Evolutionary conservation across 202 grass and related monocot genomes (phyloP).

Genomic region (Digitaria exilis): DNA sequence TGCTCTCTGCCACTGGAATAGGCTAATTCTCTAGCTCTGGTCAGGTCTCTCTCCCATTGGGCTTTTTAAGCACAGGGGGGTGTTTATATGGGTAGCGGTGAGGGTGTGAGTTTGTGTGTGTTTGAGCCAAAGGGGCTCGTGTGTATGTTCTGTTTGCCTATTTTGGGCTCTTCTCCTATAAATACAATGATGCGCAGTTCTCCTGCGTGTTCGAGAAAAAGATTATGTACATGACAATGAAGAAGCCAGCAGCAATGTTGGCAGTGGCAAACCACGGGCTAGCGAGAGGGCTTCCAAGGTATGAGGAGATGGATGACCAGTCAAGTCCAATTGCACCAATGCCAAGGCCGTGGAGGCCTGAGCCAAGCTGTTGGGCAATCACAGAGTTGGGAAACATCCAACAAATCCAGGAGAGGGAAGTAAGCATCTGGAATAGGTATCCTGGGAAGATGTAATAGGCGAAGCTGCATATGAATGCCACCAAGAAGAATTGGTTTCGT

Average conservation of each 20-base stretch:
- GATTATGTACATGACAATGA: constrained; percentile 73
- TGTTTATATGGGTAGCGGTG: no score
- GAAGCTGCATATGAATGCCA: constrained; percentile 79
- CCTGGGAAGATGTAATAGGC: constrained; percentile 79
- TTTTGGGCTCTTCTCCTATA: no score
- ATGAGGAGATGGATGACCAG: constrained; percentile 83
- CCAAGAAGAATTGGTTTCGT: constrained; percentile 82
- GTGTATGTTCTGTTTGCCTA: no score
- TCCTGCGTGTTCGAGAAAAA: no score
- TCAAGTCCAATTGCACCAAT: constrained; percentile 76
- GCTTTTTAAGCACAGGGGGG: no score
- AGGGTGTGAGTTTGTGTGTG: no score
- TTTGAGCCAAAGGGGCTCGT: no score
- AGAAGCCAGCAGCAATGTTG: constrained; percentile 78
- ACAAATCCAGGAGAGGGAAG: constrained; percentile 92
- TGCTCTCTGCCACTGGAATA: no score
- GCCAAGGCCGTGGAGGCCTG: constrained; percentile 72
- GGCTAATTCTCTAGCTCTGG: no score
- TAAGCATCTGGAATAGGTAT: constrained; percentile 92
- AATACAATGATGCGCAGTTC: no score
- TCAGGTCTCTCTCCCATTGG: no score
- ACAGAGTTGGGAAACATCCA: constrained; percentile 73
- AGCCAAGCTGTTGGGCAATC: constrained; percentile 86
- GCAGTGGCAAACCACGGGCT: constrained; percentile 95
- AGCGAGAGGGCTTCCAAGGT: constrained; percentile 89